These are phyloP conservation scores for Hylodesmum podocarpum DNA, from an alignment of 306 rosid species.

Conservation along the genomic window DNA sequence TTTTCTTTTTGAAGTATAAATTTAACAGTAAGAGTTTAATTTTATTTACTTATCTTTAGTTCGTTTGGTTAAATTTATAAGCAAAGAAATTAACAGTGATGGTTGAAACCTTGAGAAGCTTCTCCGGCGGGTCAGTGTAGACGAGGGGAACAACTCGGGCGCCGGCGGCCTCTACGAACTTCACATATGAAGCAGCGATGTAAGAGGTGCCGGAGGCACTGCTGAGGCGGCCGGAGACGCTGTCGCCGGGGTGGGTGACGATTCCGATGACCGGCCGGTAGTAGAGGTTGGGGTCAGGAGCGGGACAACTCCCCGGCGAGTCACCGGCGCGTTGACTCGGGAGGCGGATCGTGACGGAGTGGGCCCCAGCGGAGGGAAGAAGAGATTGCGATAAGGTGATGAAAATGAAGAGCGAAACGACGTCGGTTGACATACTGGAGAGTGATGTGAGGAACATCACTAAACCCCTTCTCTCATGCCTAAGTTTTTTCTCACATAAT, in stretches of 20 bases:
- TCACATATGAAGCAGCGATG: constrained; percentile 88
- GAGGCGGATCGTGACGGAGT: constrained; percentile 39
- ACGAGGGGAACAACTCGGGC: constrained; percentile 87
- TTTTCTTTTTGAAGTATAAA: no score
- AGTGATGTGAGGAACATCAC: not conserved
- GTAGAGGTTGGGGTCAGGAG: constrained; percentile 48
- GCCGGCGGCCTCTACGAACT: constrained; percentile 79
- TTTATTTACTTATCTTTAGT: not conserved
- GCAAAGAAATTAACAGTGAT: not conserved
- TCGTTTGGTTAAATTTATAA: not conserved
- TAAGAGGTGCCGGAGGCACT: constrained; percentile 62
- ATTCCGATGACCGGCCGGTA: constrained; percentile 85
- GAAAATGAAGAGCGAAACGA: constrained; percentile 21
- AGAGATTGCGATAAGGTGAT: constrained; percentile 35
- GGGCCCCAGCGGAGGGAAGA: constrained; percentile 23
- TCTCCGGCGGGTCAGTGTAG: constrained; percentile 60
- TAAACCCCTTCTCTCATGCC: no score
- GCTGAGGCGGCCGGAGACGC: constrained; percentile 68
- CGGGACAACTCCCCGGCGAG: constrained; percentile 42
- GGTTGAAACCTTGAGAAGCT: constrained; percentile 57
- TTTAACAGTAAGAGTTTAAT: no score
- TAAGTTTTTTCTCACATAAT: no score
- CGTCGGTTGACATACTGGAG: constrained; percentile 31
- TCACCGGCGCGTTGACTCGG: constrained; percentile 47
- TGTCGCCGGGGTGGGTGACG: constrained; percentile 82